phyloP scores from a whole-genome alignment of 371 early-diverging fungal genomes.

The Basidiobolus meristosporus region DNA sequence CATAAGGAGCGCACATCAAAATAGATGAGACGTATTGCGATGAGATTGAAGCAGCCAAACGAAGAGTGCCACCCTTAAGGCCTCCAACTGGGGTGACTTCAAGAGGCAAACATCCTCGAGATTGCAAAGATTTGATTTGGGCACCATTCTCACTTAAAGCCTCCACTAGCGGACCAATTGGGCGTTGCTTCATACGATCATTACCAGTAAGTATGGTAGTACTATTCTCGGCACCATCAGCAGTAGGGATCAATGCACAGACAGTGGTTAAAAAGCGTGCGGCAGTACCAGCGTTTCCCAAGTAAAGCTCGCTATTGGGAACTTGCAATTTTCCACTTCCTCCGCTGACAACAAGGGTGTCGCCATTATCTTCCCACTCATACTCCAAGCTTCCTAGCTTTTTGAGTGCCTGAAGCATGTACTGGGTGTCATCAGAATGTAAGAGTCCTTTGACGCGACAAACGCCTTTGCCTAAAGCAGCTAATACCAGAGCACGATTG shows the following conservation, averaged over 20 bases:
- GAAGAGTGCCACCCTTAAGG: constrained; percentile 73
- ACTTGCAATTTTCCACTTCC: constrained; percentile 50
- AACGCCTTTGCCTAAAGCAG: constrained; percentile 72
- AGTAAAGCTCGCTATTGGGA: constrained; percentile 63
- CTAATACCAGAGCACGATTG: constrained; percentile 84
- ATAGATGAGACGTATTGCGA: constrained; percentile 96
- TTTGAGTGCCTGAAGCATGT: constrained; percentile 84
- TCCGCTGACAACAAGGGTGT: constrained; percentile 72
- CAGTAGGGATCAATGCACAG: constrained; percentile 44
- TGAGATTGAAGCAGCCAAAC: constrained; percentile 78
- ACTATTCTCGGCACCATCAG: constrained; percentile 7
- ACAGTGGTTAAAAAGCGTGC: constrained; percentile 88
- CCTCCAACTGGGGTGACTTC: constrained; percentile 49
- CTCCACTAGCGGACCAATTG: constrained; percentile 76
- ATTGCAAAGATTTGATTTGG: constrained; percentile 52
- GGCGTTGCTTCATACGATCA: constrained; percentile 92
- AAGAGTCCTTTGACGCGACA: constrained; percentile 73
- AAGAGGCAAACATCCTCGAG: constrained; percentile 74
- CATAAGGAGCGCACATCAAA: constrained; percentile 88
- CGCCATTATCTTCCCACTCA: constrained; percentile 84
- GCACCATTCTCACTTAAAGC: constrained; percentile 70
- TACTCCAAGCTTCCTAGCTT: constrained; percentile 69
- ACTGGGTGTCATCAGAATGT: constrained; percentile 94
- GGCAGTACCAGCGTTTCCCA: constrained; percentile 97
- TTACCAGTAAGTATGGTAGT: constrained; percentile 80